These are phyloP conservation scores for Eryngium alpinum DNA, from an alignment of 140 eudicot species.

Conservation along the genomic window DNA sequence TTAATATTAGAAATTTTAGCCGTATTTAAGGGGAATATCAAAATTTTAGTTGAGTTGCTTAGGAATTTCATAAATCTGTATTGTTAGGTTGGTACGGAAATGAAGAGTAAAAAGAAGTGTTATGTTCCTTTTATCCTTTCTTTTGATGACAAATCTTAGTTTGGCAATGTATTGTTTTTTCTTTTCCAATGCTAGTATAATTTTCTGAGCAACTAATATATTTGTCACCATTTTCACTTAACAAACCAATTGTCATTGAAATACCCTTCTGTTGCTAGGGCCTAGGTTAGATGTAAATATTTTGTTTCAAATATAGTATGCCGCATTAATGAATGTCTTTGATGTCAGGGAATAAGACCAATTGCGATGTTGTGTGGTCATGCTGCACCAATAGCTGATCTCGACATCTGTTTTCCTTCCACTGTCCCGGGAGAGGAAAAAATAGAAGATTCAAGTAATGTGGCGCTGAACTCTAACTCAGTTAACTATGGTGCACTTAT, in stretches of 20 bases:
- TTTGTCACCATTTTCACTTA: not conserved
- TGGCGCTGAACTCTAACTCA: constrained; percentile 40
- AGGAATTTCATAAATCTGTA: too few relatives aligned
- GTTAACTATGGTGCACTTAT: constrained; percentile 65
- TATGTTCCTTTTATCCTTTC: too few relatives aligned
- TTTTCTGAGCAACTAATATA: not conserved
- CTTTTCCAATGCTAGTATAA: too few relatives aligned
- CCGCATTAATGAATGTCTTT: constrained; percentile 29
- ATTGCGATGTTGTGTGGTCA: constrained; percentile 90
- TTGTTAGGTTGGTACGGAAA: too few relatives aligned
- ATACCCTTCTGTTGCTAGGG: not conserved
- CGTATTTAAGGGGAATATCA: too few relatives aligned
- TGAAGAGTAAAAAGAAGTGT: too few relatives aligned
- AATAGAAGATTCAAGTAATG: constrained; percentile 40
- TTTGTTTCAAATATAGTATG: constrained; percentile 5
- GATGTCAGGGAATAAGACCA: constrained; percentile 70
- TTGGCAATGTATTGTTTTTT: too few relatives aligned
- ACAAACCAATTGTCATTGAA: not conserved
- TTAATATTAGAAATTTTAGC: too few relatives aligned
- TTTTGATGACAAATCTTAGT: too few relatives aligned
- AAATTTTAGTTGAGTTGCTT: too few relatives aligned
- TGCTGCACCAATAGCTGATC: constrained; percentile 81
- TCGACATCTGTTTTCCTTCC: constrained; percentile 75
- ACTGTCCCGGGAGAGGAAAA: constrained; percentile 54
- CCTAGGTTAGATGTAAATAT: not conserved